Evolutionary conservation across 179 eudicot genomes (phyloP), one percentile per base, ranked within the genome.

Genomic region (Camellia oleifera): DNA sequence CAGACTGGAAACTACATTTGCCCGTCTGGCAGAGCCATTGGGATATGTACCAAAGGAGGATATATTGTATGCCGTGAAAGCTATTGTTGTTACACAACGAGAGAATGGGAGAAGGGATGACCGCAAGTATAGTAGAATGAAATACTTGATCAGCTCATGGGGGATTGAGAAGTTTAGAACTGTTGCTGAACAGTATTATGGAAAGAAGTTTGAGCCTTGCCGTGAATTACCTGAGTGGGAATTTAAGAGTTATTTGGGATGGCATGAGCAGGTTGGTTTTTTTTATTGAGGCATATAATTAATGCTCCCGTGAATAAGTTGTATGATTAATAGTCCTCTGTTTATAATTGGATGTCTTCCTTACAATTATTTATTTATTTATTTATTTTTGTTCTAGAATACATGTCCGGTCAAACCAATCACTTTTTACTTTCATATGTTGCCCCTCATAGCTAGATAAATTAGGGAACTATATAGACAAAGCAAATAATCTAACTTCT

Each of bases 21-120:
- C 99, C 65, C 97, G 98, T 84, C 60, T 96, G 83, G 97, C 98
- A 42, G 99, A 96, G 78, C 98, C 99, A 20, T 58, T 97, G 83
- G 99, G 99, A 64, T 97, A 97, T 86, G 99, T 97, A 13, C 97
- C 99, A 42, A 97, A 94, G 85, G 99, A 92, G 87, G 97, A 94
- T 81, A 94, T 97, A 78, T 66, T 97, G 68, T 97, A 94, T 89
- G 99, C 97, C 60, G 93, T 97, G 20, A 97, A 97, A 86, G 99
- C 99, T 84, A 94, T 97, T 82, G 97, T 97, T 20, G 98, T 91
- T 63, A 94, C 99, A 52, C 99, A 97, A 82, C 86, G 99, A 84
- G 99, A 97, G 72, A 92, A 94, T 83, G 99, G 98, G 76, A 90
- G 99, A 85, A 92, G 99, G 89, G 99, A 97, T 82, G 99, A 94